Conservation (phyloP, 257 asterid genomes). For the Penstemon newberryi region DNA sequence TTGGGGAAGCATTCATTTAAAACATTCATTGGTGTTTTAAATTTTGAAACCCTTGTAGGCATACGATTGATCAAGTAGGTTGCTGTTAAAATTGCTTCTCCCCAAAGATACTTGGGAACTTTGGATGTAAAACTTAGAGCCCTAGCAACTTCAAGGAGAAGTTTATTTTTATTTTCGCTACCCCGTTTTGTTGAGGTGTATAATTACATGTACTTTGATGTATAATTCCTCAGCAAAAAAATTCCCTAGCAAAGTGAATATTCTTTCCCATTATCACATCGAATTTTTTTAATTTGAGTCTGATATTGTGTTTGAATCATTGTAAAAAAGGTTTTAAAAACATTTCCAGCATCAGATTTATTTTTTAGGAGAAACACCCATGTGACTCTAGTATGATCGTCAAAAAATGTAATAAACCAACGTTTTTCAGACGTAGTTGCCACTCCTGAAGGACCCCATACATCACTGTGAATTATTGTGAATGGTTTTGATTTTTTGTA, state of each 20-base stretch:
- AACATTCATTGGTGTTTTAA: neutral
- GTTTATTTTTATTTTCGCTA: too few relatives aligned
- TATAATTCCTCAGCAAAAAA: neutral
- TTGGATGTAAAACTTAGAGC: neutral
- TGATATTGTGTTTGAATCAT: neutral
- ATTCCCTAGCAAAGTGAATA: neutral
- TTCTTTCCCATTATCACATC: constrained; percentile 13
- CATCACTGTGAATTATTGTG: constrained; percentile 7
- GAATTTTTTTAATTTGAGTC: constrained; percentile 3
- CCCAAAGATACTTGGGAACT: constrained; percentile 9
- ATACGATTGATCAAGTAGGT: neutral
- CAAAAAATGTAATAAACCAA: constrained; percentile 11
- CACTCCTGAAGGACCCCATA: neutral
- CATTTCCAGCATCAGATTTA: neutral
- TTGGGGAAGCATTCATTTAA: too few relatives aligned
- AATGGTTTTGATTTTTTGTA: constrained; percentile 7
- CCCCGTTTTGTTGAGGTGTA: too few relatives aligned
- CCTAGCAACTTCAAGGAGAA: too few relatives aligned
- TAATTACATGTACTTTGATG: neutral
- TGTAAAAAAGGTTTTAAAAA: neutral
- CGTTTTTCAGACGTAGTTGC: neutral
- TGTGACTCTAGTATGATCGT: constrained; percentile 1
- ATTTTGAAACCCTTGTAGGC: neutral
- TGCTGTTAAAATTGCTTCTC: neutral
- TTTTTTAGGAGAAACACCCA: neutral